A percentile compares a stretch with the other conserved stretches of the same genome.
These are phyloP conservation scores for Kandelia obovata DNA, from an alignment of 345 rosid genomes.

Conservation along the genomic window DNA sequence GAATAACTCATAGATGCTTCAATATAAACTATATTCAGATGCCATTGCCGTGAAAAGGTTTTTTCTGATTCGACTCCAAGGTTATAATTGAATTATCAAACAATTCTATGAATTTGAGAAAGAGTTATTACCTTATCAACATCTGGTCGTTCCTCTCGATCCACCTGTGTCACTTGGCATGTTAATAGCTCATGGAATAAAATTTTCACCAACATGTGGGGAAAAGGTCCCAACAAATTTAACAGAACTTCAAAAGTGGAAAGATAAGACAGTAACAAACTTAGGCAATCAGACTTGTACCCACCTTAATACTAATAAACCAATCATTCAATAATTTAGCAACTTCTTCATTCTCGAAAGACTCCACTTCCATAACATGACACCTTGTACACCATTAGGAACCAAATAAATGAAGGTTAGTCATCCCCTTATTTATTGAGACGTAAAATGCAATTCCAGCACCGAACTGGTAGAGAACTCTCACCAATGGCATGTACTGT, in stretches of 20 bases:
- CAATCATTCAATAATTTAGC: slow-evolving; percentile 74
- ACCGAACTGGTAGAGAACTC: slow-evolving; percentile 15
- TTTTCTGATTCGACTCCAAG: background rate
- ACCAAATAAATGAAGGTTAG: background rate
- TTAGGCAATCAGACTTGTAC: background rate
- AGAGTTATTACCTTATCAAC: slow-evolving; percentile 70
- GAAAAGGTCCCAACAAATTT: too few relatives aligned
- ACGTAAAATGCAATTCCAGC: slow-evolving; percentile 3
- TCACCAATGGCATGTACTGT: slow-evolving; percentile 99
- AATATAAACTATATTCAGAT: background rate
- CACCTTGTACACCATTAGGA: slow-evolving; percentile 49
- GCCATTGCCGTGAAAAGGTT: background rate
- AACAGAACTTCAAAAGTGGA: background rate
- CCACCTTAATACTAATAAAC: slow-evolving; percentile 86
- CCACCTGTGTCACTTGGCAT: slow-evolving; percentile 53
- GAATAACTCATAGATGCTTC: too few relatives aligned
- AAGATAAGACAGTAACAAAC: background rate
- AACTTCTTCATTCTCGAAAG: slow-evolving; percentile 71
- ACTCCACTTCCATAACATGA: slow-evolving; percentile 97
- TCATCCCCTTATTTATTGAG: background rate
- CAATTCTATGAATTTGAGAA: background rate
- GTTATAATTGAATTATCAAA: background rate
- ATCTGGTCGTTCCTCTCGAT: slow-evolving; percentile 94
- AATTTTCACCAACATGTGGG: too few relatives aligned
- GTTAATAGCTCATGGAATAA: slow-evolving; percentile 10